Conservation (phyloP, 768 basidiomycete species). For the Psilocybe sp. region DNA sequence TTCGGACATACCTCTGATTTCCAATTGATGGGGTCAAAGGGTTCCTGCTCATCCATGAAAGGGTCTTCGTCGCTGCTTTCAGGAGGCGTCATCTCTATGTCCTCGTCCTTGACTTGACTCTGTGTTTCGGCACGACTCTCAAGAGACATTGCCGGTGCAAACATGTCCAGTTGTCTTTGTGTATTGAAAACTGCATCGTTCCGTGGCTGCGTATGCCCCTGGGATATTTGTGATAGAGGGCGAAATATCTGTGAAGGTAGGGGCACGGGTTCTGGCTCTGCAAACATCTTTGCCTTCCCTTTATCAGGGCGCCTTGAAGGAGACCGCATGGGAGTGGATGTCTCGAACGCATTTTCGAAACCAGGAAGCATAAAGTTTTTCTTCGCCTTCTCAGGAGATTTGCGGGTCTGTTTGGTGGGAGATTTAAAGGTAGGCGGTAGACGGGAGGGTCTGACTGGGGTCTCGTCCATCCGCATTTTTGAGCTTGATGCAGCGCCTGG, state of each 20-base stretch:
- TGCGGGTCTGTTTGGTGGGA: conserved; percentile 19
- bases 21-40: conserved; percentile 46
- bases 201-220: conserved; percentile 5
- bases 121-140: neutral
- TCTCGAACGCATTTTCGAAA: conserved; percentile 53
- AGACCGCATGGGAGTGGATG: conserved; percentile 33
- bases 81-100: conserved; percentile 33
- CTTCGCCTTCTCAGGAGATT: conserved; percentile 32
- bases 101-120: conserved; percentile 16
- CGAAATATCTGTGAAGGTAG: conserved; percentile 5
- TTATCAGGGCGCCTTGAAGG: conserved; percentile 18
- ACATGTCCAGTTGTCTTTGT: neutral
- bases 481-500: conserved; percentile 22
- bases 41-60: conserved; percentile 28
- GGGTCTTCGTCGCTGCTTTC: conserved; percentile 23
- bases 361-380: conserved; percentile 40
- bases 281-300: conserved; percentile 19
- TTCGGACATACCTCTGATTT: conserved; percentile 45
- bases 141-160: neutral
- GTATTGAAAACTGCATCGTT: neutral
- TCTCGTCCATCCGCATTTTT: conserved; percentile 28
- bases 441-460: conserved; percentile 35
- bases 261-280: conserved; percentile 12
- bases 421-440: conserved; percentile 20
- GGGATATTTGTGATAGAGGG: conserved; percentile 5